Percentiles rank a stretch among this genome's conserved stretches.
These are phyloP conservation scores for Annona squamosa DNA, from an alignment of 164 flowering plant species.

Conservation along the genomic window DNA sequence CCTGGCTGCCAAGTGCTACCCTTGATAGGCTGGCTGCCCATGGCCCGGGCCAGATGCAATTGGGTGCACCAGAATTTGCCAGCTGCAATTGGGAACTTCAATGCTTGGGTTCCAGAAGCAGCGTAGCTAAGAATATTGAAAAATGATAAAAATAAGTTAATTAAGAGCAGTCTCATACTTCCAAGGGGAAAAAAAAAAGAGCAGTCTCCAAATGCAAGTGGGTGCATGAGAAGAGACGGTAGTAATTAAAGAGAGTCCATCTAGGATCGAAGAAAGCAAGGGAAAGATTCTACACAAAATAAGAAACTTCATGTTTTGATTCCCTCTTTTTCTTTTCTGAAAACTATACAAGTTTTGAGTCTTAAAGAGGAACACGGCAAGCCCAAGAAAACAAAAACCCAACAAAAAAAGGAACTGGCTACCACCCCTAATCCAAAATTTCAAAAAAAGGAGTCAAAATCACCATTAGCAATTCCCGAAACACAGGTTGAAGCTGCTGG, in stretches of 20 bases:
- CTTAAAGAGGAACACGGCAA: background rate
- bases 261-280: background rate
- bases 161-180: background rate
- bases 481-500: constrained; percentile 20
- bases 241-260: background rate
- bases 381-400: background rate
- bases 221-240: background rate
- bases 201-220: background rate
- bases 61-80: background rate
- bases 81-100: background rate
- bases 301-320: background rate
- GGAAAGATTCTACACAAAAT: background rate
- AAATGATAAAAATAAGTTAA: background rate
- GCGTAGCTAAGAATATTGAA: background rate
- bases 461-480: constrained; percentile 30
- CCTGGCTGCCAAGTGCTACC: no score
- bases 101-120: background rate
- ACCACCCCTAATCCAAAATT: constrained; percentile 7
- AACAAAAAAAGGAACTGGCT: background rate
- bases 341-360: constrained; percentile 1
- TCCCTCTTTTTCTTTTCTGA: background rate
- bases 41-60: background rate
- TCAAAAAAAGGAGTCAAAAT: background rate
- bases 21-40: background rate
- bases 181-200: background rate